Evolutionary conservation across 441 rosid species (phyloP).

Genomic region (Geranium incanum): DNA sequence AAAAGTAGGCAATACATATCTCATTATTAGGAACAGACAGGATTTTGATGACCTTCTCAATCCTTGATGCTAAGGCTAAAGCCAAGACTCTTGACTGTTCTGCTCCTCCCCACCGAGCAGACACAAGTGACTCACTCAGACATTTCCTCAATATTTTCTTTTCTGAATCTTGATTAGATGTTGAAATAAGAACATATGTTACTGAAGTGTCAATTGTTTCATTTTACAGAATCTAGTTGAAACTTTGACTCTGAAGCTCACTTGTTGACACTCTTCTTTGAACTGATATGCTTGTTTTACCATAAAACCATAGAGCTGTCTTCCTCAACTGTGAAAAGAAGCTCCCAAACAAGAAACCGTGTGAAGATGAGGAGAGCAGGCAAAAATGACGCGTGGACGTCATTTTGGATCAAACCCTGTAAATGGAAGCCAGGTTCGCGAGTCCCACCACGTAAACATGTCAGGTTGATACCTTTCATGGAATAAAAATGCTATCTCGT

Average conservation of each 20-base stretch:
- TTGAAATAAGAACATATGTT: neutral
- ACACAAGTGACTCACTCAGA: neutral
- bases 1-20: neutral
- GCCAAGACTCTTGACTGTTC: neutral
- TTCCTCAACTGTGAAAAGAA: neutral
- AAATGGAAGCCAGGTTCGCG: slow-evolving; percentile 2
- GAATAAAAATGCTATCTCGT: neutral
- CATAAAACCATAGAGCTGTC: neutral
- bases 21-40: neutral
- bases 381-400: neutral
- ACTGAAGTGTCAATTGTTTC: neutral
- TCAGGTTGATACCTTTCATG: neutral
- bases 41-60: neutral
- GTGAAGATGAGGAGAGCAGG: slow-evolving; percentile 1
- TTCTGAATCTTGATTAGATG: neutral
- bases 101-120: slow-evolving; percentile 4
- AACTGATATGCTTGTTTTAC: neutral
- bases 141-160: neutral
- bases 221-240: neutral
- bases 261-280: neutral
- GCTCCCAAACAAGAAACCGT: neutral
- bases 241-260: neutral
- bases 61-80: neutral
- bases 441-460: neutral
- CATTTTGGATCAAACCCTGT: neutral